A percentile compares a stretch with the other conserved stretches of the same genome.
Conservation (phyloP, 2,329 filamentous ascomycete genomes). For the Chaetomiaceae sp. region DNA sequence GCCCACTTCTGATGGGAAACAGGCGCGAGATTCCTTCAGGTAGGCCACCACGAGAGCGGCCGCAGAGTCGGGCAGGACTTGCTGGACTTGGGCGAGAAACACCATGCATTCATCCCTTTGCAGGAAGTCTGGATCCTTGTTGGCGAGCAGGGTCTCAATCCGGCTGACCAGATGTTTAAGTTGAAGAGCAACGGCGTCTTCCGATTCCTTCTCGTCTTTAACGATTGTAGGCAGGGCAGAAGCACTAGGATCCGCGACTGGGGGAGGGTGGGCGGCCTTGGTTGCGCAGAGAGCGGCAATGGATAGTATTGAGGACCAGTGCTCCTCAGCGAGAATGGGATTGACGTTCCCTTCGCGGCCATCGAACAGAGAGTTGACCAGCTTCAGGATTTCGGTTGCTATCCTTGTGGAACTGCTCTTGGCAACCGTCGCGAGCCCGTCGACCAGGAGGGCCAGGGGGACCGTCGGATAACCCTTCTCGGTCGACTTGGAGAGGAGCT, state of each 20-base stretch:
- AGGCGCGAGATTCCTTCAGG: conserved; percentile 63
- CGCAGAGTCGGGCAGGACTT: conserved; percentile 59
- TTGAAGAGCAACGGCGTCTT: conserved; percentile 41
- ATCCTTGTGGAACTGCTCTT: conserved; percentile 43
- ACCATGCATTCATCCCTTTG: conserved; percentile 62
- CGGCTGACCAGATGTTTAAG: conserved; percentile 42
- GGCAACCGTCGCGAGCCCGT: conserved; percentile 50
- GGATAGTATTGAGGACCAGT: conserved; percentile 59
- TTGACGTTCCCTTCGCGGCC: conserved; percentile 50
- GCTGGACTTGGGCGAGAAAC: conserved; percentile 60
- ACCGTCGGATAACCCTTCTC: conserved; percentile 57
- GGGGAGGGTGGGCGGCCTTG: conserved; percentile 23
- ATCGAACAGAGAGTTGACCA: conserved; percentile 53
- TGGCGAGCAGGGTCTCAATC: conserved; percentile 45
- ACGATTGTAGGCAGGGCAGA: conserved; percentile 21
- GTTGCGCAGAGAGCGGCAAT: conserved; percentile 53
- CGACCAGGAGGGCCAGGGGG: conserved; percentile 54
- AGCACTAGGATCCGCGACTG: conserved; percentile 21
- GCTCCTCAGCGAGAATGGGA: conserved; percentile 56
- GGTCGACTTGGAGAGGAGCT: conserved; percentile 54
- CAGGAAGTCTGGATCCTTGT: conserved; percentile 49
- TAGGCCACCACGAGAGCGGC: conserved; percentile 61
- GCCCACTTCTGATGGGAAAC: conserved; percentile 63
- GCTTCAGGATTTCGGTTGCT: conserved; percentile 42
- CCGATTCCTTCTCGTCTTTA: conserved; percentile 31